Evolutionary conservation across 345 rosid genomes (phyloP).

Genomic region (Eutrema japonicum): DNA sequence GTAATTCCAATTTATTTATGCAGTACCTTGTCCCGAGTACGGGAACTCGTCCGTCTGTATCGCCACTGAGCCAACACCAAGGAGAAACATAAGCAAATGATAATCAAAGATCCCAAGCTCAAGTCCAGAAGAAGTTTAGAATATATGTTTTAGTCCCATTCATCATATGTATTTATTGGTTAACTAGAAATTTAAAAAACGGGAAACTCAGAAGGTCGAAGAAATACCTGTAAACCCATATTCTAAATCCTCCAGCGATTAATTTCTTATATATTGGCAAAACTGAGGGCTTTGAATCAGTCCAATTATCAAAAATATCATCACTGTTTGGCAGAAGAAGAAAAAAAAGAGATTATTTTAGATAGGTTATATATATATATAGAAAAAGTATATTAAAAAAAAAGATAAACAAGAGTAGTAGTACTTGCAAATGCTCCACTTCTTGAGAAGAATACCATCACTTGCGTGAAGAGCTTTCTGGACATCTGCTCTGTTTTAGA

Average conservation of each 20-base stretch:
- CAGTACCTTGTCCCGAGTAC: constrained; percentile 80
- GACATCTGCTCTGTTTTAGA: constrained; percentile 77
- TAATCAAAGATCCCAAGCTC: background rate
- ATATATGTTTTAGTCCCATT: background rate
- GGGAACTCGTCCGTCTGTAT: constrained; percentile 94
- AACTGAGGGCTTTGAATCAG: constrained; percentile 57
- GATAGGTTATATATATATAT: too few species aligned
- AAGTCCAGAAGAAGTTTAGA: background rate
- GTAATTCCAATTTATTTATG: constrained; percentile 56
- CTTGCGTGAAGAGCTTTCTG: constrained; percentile 87
- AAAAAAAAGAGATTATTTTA: background rate
- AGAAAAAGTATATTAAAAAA: background rate
- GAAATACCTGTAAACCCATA: constrained; percentile 87
- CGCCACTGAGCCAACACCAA: constrained; percentile 60
- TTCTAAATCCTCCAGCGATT: constrained; percentile 66
- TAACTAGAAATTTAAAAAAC: background rate
- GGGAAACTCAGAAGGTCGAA: background rate
- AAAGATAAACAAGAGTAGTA: constrained; percentile 12
- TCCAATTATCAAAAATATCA: constrained; percentile 55
- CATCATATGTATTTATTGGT: background rate
- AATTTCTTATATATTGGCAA: constrained; percentile 80
- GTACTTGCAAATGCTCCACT: constrained; percentile 97
- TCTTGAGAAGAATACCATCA: constrained; percentile 57
- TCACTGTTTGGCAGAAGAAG: constrained; percentile 42
- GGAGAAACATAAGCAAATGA: constrained; percentile 18